Conservation (phyloP, 495 filamentous ascomycete genomes). For the Penicillium roqueforti region DNA sequence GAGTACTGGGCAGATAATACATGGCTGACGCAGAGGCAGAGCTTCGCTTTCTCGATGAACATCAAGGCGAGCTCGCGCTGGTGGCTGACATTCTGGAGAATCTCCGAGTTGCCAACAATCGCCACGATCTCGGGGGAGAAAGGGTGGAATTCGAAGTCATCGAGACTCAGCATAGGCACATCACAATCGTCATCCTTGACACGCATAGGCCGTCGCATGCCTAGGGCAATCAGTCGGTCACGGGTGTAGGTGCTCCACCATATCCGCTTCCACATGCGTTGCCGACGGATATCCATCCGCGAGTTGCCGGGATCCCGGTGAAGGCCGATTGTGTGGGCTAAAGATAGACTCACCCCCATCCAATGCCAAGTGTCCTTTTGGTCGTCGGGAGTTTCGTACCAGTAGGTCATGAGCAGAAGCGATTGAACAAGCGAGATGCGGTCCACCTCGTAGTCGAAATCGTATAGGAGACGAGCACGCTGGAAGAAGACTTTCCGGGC, state of each 20-base stretch:
- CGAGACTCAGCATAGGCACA: constrained; percentile 77
- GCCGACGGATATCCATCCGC: constrained; percentile 63
- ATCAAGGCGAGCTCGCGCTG: constrained; percentile 73
- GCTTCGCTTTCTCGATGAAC: constrained; percentile 87
- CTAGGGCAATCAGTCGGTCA: constrained; percentile 80
- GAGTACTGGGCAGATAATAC: constrained; percentile 85
- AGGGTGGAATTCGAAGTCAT: constrained; percentile 75
- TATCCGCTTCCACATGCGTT: constrained; percentile 81
- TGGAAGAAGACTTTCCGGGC: constrained; percentile 78
- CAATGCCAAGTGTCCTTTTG: constrained; percentile 90
- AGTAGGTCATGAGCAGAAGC: constrained; percentile 81
- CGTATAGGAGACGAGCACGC: constrained; percentile 71
- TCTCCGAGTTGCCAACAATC: constrained; percentile 61
- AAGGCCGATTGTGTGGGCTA: constrained; percentile 79
- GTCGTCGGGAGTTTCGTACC: constrained; percentile 87
- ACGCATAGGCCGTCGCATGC: constrained; percentile 82
- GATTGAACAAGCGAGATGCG: constrained; percentile 80
- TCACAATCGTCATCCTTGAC: constrained; percentile 89
- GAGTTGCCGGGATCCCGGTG: constrained; percentile 75
- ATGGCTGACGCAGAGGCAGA: constrained; percentile 80
- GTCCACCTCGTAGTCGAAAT: constrained; percentile 81
- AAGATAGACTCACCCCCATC: constrained; percentile 82
- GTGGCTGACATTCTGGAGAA: constrained; percentile 58
- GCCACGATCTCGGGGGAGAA: constrained; percentile 60
- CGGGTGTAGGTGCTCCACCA: constrained; percentile 96